phyloP scores from a whole-genome alignment of 2,329 filamentous ascomycete genomes.

The Fusarium temperatum region DNA sequence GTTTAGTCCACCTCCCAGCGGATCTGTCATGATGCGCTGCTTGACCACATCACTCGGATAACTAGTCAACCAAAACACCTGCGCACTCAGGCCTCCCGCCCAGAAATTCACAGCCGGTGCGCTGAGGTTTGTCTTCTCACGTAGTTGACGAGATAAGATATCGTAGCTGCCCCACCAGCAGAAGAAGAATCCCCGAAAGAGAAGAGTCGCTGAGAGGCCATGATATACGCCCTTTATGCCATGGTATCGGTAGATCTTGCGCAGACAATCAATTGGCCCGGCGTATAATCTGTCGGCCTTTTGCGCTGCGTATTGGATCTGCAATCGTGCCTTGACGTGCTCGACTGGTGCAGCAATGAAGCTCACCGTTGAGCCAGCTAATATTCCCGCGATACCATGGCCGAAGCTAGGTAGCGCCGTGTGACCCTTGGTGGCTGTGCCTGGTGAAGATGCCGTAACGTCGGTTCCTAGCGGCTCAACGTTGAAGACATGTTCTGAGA shows the following conservation, averaged over 20 bases:
- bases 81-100: conserved; percentile 92
- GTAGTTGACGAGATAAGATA: conserved; percentile 75
- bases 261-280: conserved; percentile 85
- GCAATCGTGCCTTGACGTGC: conserved; percentile 91
- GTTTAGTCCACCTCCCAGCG: conserved; percentile 74
- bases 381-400: conserved; percentile 86
- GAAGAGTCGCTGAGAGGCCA: conserved; percentile 82
- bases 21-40: conserved; percentile 97
- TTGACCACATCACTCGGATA: conserved; percentile 96
- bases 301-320: conserved; percentile 88
- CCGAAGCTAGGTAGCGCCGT: conserved; percentile 75
- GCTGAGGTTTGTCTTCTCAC: conserved; percentile 73
- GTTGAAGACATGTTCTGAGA: conserved; percentile 83
- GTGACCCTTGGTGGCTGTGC: conserved; percentile 6
- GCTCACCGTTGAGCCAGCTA: conserved; percentile 89
- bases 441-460: conserved; percentile 15
- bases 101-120: conserved; percentile 92
- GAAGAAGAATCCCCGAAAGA: conserved; percentile 96
- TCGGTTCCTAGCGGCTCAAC: conserved; percentile 44
- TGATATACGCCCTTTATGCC: conserved; percentile 85
- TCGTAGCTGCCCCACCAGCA: conserved; percentile 99
- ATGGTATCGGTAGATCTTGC: conserved; percentile 75
- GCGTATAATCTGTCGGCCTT: conserved; percentile 83
- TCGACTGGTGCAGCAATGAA: conserved; percentile 95
- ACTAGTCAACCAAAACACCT: conserved; percentile 92